phyloP scores from a whole-genome alignment of 1,284 basidiomycete genomes.

The Boletus smithii region DNA sequence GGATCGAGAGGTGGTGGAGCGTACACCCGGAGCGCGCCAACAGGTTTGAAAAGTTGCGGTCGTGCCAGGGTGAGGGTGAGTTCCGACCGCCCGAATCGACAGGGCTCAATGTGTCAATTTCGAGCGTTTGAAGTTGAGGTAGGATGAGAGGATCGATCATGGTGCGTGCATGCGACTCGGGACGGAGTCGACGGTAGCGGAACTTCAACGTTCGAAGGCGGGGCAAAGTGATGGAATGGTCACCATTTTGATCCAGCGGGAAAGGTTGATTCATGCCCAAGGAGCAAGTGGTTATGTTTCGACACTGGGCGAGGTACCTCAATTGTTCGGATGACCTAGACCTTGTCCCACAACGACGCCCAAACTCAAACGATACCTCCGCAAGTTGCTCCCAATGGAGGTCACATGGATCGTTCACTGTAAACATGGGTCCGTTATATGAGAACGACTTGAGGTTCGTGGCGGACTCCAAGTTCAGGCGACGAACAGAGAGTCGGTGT shows the following conservation, averaged over 20 bases:
- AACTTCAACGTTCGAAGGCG: conserved; percentile 14
- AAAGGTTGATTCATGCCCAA: conserved; percentile 14
- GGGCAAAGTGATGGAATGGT: conserved; percentile 8
- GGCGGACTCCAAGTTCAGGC: conserved; percentile 13
- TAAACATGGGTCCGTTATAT: conserved; percentile 10
- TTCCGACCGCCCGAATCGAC: background rate
- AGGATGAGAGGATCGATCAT: conserved; percentile 14
- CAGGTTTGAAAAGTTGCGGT: conserved; percentile 17
- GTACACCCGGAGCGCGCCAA: conserved; percentile 14
- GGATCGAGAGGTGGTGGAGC: conserved; percentile 18
- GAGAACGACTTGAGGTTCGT: conserved; percentile 18
- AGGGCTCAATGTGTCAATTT: conserved; percentile 8
- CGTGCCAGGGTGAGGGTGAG: conserved; percentile 8
- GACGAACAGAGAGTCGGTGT: background rate
- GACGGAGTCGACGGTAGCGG: conserved; percentile 10
- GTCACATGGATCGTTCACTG: background rate
- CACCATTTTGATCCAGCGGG: background rate
- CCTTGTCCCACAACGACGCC: conserved; percentile 4
- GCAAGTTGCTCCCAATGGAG: conserved; percentile 13
- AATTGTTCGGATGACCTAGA: conserved; percentile 5
- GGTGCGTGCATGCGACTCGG: background rate
- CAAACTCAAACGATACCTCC: conserved; percentile 16
- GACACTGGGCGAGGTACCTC: conserved; percentile 8
- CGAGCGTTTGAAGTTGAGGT: conserved; percentile 18
- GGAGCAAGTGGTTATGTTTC: conserved; percentile 18